phyloP scores from a whole-genome alignment of 2,329 filamentous ascomycete species.

The Madurella fahalii region DNA sequence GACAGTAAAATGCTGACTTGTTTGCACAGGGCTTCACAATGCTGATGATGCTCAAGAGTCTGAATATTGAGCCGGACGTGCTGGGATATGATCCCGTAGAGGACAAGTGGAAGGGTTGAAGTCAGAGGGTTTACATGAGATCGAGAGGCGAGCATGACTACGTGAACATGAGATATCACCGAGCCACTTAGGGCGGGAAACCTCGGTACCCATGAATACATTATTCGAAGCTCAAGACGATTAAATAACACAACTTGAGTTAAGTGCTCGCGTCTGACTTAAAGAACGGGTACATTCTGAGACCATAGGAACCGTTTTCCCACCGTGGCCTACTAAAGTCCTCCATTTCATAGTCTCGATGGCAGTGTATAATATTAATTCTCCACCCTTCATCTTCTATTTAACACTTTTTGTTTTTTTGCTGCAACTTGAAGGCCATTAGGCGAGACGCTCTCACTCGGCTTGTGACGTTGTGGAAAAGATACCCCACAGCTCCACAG shows the following conservation, averaged over 20 bases:
- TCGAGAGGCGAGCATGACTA: background rate
- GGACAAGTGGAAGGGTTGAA: conserved; percentile 28
- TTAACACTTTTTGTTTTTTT: no score
- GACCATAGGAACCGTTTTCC: no score
- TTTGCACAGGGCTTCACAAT: conserved; percentile 35
- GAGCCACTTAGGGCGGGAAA: background rate
- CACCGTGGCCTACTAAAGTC: no score
- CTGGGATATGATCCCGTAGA: conserved; percentile 34
- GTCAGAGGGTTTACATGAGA: background rate
- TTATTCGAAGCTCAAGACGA: no score
- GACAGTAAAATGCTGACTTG: conserved; percentile 2
- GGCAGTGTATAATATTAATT: no score
- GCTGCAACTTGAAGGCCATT: no score
- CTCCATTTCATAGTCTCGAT: no score
- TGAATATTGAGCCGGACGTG: conserved; percentile 34
- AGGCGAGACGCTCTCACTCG: background rate
- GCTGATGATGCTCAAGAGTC: conserved; percentile 36
- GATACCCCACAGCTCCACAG: background rate
- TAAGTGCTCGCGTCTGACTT: no score
- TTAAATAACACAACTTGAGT: no score
- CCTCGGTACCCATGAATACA: background rate
- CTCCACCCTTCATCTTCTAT: no score
- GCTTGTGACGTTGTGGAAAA: background rate
- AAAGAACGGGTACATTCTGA: no score
- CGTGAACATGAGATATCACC: background rate